Conservation (phyloP, 2,329 filamentous ascomycete species). For the Fusarium tricinctum region DNA sequence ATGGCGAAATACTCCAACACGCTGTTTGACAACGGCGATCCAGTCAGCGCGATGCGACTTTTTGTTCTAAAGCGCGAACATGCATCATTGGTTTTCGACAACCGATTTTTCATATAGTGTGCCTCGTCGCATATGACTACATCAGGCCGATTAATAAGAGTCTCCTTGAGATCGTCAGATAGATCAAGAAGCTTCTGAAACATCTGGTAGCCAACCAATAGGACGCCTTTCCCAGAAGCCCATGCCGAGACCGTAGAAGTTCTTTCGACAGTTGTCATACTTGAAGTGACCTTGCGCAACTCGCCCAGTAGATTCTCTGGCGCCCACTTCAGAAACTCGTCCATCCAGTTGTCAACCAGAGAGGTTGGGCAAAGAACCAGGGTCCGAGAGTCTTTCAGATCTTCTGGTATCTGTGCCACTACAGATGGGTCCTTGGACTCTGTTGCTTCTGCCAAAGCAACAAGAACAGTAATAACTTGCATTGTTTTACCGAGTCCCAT, state of each 20-base stretch:
- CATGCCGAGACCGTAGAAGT: conserved; percentile 67
- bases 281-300: conserved; percentile 68
- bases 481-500: conserved; percentile 96
- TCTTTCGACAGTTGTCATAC: conserved; percentile 56
- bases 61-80: conserved; percentile 74
- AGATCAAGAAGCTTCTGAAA: conserved; percentile 63
- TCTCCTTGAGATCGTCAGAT: conserved; percentile 54
- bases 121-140: conserved; percentile 90
- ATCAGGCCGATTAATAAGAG: conserved; percentile 73
- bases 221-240: conserved; percentile 75
- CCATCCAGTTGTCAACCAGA: conserved; percentile 84
- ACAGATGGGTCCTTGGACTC: conserved; percentile 70
- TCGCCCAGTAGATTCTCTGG: conserved; percentile 68
- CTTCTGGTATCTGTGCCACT: conserved; percentile 74
- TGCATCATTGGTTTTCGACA: conserved; percentile 65
- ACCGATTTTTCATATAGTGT: conserved; percentile 79
- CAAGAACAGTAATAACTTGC: conserved; percentile 88
- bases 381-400: conserved; percentile 73
- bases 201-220: conserved; percentile 82
- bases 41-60: conserved; percentile 85
- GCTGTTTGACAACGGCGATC: conserved; percentile 87
- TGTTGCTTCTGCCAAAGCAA: conserved; percentile 77
- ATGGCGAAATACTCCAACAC: conserved; percentile 88
- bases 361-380: conserved; percentile 82
- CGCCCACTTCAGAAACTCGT: conserved; percentile 81